Evolutionary conservation across 2,329 filamentous ascomycete species (phyloP).

Genomic region (Chaetoscypha palmicola): DNA sequence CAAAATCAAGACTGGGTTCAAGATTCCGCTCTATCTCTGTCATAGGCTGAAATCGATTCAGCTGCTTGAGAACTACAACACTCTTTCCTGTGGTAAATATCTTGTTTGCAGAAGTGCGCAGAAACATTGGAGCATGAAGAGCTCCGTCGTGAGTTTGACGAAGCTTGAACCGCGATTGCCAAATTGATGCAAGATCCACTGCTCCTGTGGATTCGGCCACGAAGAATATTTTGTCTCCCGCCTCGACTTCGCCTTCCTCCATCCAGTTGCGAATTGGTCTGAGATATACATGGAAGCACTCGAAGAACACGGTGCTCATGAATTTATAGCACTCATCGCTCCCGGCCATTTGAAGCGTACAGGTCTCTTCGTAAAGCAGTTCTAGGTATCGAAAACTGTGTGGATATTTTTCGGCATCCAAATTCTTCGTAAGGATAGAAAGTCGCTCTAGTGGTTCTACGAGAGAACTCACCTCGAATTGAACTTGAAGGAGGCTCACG

Average conservation of each 20-base stretch:
- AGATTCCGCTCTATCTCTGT: conserved; percentile 28
- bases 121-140: conserved; percentile 66
- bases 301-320: conserved; percentile 65
- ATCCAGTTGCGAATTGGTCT: conserved; percentile 79
- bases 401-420: conserved; percentile 37
- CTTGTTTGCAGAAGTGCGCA: conserved; percentile 59
- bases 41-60: conserved; percentile 47
- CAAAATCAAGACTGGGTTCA: conserved; percentile 49
- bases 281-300: conserved; percentile 76
- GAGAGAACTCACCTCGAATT: conserved; percentile 47
- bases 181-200: conserved; percentile 58
- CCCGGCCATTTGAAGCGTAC: conserved; percentile 62
- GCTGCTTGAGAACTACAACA: conserved; percentile 70
- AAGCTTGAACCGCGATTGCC: conserved; percentile 68
- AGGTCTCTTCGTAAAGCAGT: conserved; percentile 64
- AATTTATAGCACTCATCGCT: conserved; percentile 54
- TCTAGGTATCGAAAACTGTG: conserved; percentile 68
- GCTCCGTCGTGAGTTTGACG: conserved; percentile 51
- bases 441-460: conserved; percentile 53
- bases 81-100: conserved; percentile 88
- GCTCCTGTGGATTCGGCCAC: conserved; percentile 52
- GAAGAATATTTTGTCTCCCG: conserved; percentile 67
- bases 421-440: conserved; percentile 51
- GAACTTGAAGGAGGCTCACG: conserved; percentile 60
- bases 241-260: conserved; percentile 63